Evolutionary conservation across 1,284 basidiomycete genomes (phyloP), one percentile per base, ranked within the genome.

Genomic region (Trichosporon faecale): DNA sequence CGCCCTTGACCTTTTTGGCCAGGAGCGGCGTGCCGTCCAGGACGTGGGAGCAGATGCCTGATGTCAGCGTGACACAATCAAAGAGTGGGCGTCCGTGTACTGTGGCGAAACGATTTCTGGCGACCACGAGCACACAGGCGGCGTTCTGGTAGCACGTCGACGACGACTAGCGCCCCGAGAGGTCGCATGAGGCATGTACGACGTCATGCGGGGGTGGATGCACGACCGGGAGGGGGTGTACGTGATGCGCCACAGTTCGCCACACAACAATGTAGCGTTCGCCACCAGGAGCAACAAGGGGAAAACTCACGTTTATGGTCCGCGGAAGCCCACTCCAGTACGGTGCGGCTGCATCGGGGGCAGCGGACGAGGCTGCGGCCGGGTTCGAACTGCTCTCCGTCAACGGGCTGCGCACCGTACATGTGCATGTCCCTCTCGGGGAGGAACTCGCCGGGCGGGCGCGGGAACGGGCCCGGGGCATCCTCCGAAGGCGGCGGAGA

Each of bases 361-460:
- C 93, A 96, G 71, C 87, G 88, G 64, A 91, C 88, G 23, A 94
- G 82, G 25, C 91, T 91, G 61, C 91, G 87, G 67, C 82, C 91
- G 85, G 25, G 86, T 85, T 83, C 80, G 52, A 35, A 16, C 67
- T 69, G 16, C 44, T 76, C 85, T 65, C 72, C 46, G 49, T 76
- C 86, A 65, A 93, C 86, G 16, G 93, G 92, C 70, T 89, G 86
- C 3, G 89, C 86, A 40, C 92, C 93, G 81, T 91, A 95, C 71
- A 91, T 86, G 85, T 91, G 91, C 93, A 94, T 94, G 79, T 94
- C 91, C 72, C 88, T 88, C 8, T 91, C 91, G 31, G 91, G 88
- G 16, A 94, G 88, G 88, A 91, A 92, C 84, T 89, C 87, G 25
- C 91, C 91, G 0, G 92, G 92, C 0, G 92, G 91, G 25, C 76